These are phyloP conservation scores for Orbilia blumenaviensis DNA, from an alignment of 2,329 filamentous ascomycete species.

Conservation along the genomic window DNA sequence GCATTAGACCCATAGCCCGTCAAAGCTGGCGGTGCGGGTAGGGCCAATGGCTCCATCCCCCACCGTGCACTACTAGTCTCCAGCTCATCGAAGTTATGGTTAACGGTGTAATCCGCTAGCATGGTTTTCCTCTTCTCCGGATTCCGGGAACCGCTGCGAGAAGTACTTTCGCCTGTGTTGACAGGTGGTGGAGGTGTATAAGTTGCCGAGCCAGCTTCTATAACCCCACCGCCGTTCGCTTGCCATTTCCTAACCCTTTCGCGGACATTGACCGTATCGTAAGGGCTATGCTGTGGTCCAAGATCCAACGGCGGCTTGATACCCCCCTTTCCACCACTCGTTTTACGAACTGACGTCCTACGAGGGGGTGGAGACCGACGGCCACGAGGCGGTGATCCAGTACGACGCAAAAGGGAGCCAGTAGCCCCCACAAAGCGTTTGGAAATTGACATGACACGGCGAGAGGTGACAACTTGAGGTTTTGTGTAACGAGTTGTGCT, in stretches of 20 bases:
- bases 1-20: conserved; percentile 50
- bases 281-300: conserved; percentile 55
- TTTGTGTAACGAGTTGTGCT: conserved; percentile 38
- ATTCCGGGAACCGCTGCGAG: conserved; percentile 11
- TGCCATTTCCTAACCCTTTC: conserved; percentile 58
- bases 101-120: conserved; percentile 35
- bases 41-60: conserved; percentile 45
- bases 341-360: conserved; percentile 35
- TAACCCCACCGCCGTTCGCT: conserved; percentile 57
- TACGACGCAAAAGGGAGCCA: conserved; percentile 46
- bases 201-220: conserved; percentile 52
- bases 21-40: conserved; percentile 50
- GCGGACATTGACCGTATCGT: conserved; percentile 57
- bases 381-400: conserved; percentile 45
- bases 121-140: conserved; percentile 52
- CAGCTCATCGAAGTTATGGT: conserved; percentile 45
- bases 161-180: conserved; percentile 2
- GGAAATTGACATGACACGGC: conserved; percentile 47
- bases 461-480: conserved; percentile 42
- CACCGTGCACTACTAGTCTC: conserved; percentile 44
- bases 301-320: conserved; percentile 56
- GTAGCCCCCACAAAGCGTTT: conserved; percentile 50
- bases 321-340: conserved; percentile 31
- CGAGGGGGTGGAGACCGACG: conserved; percentile 48
- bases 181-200: conserved; percentile 32